These are phyloP conservation scores for Suhomyces sp. DNA, from an alignment of 805 yeast genomes.

Conservation along the genomic window DNA sequence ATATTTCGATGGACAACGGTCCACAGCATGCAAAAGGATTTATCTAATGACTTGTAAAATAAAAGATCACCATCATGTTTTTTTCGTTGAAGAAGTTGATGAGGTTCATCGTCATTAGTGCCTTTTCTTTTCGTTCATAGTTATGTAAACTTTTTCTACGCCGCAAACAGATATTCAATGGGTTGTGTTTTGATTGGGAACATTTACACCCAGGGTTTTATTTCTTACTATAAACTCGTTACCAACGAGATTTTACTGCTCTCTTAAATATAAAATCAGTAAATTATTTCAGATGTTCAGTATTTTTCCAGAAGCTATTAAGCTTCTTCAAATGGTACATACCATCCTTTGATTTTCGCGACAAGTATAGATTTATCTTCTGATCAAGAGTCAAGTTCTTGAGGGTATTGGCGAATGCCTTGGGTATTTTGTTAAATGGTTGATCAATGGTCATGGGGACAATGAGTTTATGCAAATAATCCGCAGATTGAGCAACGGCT, in stretches of 20 bases:
- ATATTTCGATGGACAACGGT: constrained; percentile 14
- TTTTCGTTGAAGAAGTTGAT: not conserved
- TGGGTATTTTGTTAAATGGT: constrained; percentile 1
- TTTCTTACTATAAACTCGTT: not conserved
- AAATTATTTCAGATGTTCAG: not conserved
- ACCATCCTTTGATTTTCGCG: constrained; percentile 1
- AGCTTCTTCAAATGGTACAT: constrained; percentile 9
- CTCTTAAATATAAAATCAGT: not conserved
- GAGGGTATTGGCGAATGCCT: not conserved
- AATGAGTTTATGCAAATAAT: constrained; percentile 8
- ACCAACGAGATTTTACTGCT: not conserved
- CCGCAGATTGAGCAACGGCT: constrained; percentile 14
- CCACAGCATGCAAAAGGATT: constrained; percentile 28
- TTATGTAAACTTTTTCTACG: not conserved
- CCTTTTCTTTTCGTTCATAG: not conserved
- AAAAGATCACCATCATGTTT: not conserved
- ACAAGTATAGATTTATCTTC: constrained; percentile 8
- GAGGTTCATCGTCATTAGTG: not conserved
- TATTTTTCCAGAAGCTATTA: constrained; percentile 15
- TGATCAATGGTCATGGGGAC: constrained; percentile 4
- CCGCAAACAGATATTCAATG: not conserved
- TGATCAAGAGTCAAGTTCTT: constrained; percentile 15
- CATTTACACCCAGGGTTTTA: not conserved
- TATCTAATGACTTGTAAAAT: constrained; percentile 11
- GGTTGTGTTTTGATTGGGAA: not conserved